phyloP scores from a whole-genome alignment of 2,329 filamentous ascomycete genomes.

The Fusarium nelsonii region DNA sequence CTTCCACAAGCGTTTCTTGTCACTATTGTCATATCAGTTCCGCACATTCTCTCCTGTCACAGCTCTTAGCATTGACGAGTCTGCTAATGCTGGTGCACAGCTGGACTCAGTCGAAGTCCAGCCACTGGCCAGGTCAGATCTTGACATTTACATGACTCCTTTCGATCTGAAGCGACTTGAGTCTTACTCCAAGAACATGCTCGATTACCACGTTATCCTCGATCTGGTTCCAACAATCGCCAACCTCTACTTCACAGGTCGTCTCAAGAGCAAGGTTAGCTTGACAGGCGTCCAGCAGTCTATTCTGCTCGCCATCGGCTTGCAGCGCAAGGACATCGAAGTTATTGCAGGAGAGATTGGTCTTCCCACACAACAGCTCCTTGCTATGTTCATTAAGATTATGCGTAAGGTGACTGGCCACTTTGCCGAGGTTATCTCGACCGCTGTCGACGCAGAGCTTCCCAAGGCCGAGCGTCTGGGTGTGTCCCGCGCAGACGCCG shows the following conservation, averaged over 20 bases:
- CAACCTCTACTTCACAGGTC: constrained; percentile 85
- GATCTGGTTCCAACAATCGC: constrained; percentile 90
- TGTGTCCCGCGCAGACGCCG: constrained; percentile 69
- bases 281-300: constrained; percentile 87
- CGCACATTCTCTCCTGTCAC: constrained; percentile 81
- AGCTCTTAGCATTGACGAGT: constrained; percentile 89
- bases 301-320: constrained; percentile 88
- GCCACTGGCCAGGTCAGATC: constrained; percentile 76
- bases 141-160: constrained; percentile 84
- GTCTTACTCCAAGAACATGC: constrained; percentile 94
- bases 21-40: constrained; percentile 93
- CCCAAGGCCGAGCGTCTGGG: constrained; percentile 69
- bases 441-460: constrained; percentile 76
- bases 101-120: constrained; percentile 66
- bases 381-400: constrained; percentile 98
- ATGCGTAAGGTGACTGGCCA: constrained; percentile 86
- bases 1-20: constrained; percentile 94
- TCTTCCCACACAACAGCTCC: constrained; percentile 79
- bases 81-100: constrained; percentile 78
- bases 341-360: constrained; percentile 82
- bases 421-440: constrained; percentile 80
- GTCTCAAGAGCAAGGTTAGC: constrained; percentile 74
- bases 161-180: constrained; percentile 96
- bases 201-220: constrained; percentile 97
- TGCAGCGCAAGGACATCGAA: constrained; percentile 91